Percentiles rank a stretch among this genome's conserved stretches.
Evolutionary conservation across 768 basidiomycete genomes (phyloP).

Genomic region (Russula sp.): DNA sequence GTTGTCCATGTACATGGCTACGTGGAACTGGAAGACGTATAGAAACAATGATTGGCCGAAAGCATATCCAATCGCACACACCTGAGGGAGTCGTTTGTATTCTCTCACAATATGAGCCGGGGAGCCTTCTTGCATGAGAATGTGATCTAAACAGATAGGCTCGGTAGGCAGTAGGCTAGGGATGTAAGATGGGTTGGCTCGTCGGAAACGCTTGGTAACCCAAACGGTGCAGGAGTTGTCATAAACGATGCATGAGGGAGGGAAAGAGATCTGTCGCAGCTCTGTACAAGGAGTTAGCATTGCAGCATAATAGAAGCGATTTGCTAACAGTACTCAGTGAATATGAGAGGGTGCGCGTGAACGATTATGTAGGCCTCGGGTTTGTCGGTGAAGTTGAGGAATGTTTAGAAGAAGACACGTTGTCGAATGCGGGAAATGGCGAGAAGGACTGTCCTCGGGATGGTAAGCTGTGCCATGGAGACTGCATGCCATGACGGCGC

Average conservation of each 20-base stretch:
- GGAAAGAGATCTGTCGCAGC: too few relatives aligned
- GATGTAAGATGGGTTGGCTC: too few relatives aligned
- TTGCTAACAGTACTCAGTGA: constrained; percentile 9
- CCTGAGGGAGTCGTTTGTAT: constrained; percentile 85
- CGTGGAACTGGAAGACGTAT: constrained; percentile 74
- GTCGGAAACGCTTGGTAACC: too few relatives aligned
- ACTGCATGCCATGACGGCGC: background rate
- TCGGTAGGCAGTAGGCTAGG: too few relatives aligned
- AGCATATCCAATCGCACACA: constrained; percentile 37
- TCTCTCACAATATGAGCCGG: constrained; percentile 96
- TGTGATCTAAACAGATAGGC: too few relatives aligned
- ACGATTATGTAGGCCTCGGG: constrained; percentile 12
- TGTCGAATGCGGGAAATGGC: constrained; percentile 12
- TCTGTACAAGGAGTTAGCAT: too few relatives aligned
- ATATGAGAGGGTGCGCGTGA: constrained; percentile 10
- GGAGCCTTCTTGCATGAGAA: constrained; percentile 81
- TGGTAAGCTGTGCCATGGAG: constrained; percentile 16
- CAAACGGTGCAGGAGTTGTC: too few relatives aligned
- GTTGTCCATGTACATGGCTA: constrained; percentile 99
- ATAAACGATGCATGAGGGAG: too few relatives aligned
- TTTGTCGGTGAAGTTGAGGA: constrained; percentile 23
- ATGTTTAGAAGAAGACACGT: constrained; percentile 19
- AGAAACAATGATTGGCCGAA: background rate
- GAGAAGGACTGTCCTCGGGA: constrained; percentile 16
- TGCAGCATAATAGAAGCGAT: background rate